These are phyloP conservation scores for Boletus edulis DNA, from an alignment of 768 basidiomycete species.

Conservation along the genomic window DNA sequence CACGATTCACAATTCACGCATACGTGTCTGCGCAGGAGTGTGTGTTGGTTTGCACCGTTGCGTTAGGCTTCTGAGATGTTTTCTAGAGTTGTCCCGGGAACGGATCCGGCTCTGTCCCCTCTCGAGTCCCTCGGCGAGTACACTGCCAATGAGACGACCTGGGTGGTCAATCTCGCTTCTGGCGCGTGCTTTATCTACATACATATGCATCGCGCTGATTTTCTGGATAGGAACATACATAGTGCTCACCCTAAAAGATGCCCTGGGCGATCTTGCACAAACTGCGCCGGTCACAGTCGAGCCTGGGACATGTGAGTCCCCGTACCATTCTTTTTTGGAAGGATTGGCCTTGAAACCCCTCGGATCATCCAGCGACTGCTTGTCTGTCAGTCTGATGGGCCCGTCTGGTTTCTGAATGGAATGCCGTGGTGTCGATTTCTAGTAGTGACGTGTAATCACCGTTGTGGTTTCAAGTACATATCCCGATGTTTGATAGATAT, in stretches of 20 bases:
- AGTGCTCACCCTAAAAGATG: slow-evolving; percentile 54
- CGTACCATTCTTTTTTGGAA: background rate
- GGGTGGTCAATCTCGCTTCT: slow-evolving; percentile 4
- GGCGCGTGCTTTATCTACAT: background rate
- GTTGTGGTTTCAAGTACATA: slow-evolving; percentile 16
- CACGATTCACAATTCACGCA: background rate
- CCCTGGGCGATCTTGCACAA: slow-evolving; percentile 44
- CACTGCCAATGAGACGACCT: background rate
- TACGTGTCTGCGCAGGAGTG: slow-evolving; percentile 32
- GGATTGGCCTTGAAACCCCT: background rate
- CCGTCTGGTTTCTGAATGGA: background rate
- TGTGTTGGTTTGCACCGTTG: background rate
- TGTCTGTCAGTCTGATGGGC: slow-evolving; percentile 8
- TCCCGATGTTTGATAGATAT: background rate
- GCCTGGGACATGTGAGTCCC: slow-evolving; percentile 3
- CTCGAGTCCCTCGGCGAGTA: background rate
- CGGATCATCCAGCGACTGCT: slow-evolving; percentile 3
- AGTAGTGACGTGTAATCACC: slow-evolving; percentile 15
- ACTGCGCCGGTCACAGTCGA: slow-evolving; percentile 43
- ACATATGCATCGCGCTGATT: background rate
- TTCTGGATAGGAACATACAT: slow-evolving; percentile 41
- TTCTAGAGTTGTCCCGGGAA: background rate
- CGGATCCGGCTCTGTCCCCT: background rate
- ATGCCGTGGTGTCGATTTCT: background rate
- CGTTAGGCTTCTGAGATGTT: background rate